A percentile compares a stretch with the other conserved stretches of the same genome.
Conservation (phyloP, 176 grass and related monocot species). For the Ensete ventricosum region DNA sequence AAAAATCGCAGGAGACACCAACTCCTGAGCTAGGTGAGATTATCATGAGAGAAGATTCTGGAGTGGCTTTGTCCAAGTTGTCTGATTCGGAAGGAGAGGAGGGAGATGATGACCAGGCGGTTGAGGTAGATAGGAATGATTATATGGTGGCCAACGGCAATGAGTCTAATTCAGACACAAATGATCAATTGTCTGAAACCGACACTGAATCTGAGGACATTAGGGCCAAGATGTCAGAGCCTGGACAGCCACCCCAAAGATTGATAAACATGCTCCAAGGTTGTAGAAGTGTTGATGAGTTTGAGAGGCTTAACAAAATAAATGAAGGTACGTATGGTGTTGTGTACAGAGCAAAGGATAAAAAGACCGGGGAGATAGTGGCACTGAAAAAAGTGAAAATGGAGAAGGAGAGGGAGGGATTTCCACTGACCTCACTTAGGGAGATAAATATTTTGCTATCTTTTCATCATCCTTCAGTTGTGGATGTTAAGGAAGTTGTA, state of each 20-base stretch:
- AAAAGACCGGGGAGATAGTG: slow-evolving; percentile 79
- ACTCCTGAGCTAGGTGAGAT: slow-evolving; percentile 43
- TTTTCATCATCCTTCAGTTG: slow-evolving; percentile 74
- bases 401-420: slow-evolving; percentile 81
- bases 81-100: slow-evolving; percentile 36
- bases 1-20: slow-evolving; percentile 16
- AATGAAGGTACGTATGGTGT: slow-evolving; percentile 94
- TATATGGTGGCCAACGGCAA: slow-evolving; percentile 38
- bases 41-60: slow-evolving; percentile 35
- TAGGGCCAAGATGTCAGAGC: slow-evolving; percentile 42
- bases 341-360: slow-evolving; percentile 87
- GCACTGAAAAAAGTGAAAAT: slow-evolving; percentile 95
- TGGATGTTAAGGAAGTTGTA: slow-evolving; percentile 93
- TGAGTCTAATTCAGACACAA: slow-evolving; percentile 19
- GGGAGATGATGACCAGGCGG: slow-evolving; percentile 9
- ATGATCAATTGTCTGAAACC: slow-evolving; percentile 7
- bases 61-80: slow-evolving; percentile 28
- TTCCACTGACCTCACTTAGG: slow-evolving; percentile 77
- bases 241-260: slow-evolving; percentile 23
- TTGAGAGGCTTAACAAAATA: slow-evolving; percentile 80
- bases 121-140: slow-evolving; percentile 25
- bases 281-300: slow-evolving; percentile 89
- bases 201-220: slow-evolving; percentile 20
- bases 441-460: slow-evolving; percentile 96
- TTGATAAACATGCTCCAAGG: slow-evolving; percentile 84